Evolutionary conservation across 768 basidiomycete genomes (phyloP), one percentile per base, ranked within the genome.

Genomic region (Amylocystis lapponica): DNA sequence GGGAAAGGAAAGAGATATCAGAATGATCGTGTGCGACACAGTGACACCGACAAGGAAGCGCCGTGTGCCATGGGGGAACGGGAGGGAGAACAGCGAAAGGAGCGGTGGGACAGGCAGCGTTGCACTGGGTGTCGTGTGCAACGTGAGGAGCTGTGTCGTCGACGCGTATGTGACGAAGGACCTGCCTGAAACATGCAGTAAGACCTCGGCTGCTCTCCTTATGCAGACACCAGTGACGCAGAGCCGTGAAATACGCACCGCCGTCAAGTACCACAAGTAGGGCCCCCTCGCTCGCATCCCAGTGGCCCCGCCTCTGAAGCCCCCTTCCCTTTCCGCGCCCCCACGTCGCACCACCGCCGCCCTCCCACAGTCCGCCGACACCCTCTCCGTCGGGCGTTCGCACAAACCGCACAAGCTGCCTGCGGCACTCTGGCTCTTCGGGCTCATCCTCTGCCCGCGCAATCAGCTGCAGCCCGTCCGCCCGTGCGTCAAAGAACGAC

Each of bases 331-430:
- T 46, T 43, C 41, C 26, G 23, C 67, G 63, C 10, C 76, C 78
- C 83, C 83, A 89, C 2, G 74, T 68, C 54, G 89, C 84, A 5
- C 81, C 82, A 8, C 67, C 66, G 3, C 78, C 76, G 31, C 70
- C 65, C 25, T 60, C 61, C 33, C 85, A 77, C 25, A 84, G 64
- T 12, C 83, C 76, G 11, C 77, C 86, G 27, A 92, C 72, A 5
- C 85, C 88, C 40, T 70, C 72, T 1, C 89, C 89, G 46, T 89
- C 83, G 1, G 86, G 83, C 3, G 88, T 90, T 47, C 89, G 73
- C 27, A 86, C 77, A 51, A 90, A 82, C 27, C 73, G 70, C 11
- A 70, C 52, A 44, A 90, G 76, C 31, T 49, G 46, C 31, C 67
- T 66, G 32, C 68, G 37, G 4, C 21, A 13, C 14, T 8, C 3